phyloP scores from a whole-genome alignment of 495 filamentous ascomycete genomes.

The Lepidopterella palustris region DNA sequence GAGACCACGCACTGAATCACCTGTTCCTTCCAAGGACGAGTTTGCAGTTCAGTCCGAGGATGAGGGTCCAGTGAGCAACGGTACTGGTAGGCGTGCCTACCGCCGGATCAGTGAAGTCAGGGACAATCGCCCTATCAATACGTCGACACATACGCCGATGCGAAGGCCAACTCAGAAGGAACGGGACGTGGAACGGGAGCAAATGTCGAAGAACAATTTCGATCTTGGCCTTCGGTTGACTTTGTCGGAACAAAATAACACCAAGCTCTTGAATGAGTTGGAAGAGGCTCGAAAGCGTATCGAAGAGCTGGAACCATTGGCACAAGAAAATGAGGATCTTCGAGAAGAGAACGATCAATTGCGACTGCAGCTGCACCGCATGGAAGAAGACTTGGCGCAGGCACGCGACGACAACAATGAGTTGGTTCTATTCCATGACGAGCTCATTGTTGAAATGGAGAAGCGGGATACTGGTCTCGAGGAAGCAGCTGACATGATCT shows the following conservation, averaged over 20 bases:
- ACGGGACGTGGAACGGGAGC: slow-evolving; percentile 36
- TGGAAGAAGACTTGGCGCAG: slow-evolving; percentile 34
- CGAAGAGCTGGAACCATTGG: slow-evolving; percentile 28
- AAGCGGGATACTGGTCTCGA: slow-evolving; percentile 70
- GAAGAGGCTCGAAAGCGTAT: slow-evolving; percentile 50
- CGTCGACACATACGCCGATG: no score
- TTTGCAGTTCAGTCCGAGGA: background rate
- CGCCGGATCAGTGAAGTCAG: slow-evolving; percentile 12
- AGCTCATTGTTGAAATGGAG: slow-evolving; percentile 61
- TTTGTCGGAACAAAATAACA: slow-evolving; percentile 55
- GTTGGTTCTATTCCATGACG: slow-evolving; percentile 53
- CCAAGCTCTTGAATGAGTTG: slow-evolving; percentile 54
- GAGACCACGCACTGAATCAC: background rate
- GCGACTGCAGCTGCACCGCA: slow-evolving; percentile 5
- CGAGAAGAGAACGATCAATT: slow-evolving; percentile 8
- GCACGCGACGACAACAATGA: slow-evolving; percentile 27
- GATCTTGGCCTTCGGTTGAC: slow-evolving; percentile 81
- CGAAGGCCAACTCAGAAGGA: slow-evolving; percentile 23
- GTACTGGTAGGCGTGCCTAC: background rate
- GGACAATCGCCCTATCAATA: slow-evolving; percentile 5
- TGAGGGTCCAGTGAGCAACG: slow-evolving; percentile 8
- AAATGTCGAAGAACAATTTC: slow-evolving; percentile 81
- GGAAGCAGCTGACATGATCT: slow-evolving; percentile 77
- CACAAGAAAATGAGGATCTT: slow-evolving; percentile 29
- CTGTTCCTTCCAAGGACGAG: background rate